Evolutionary conservation across 441 rosid genomes (phyloP).

Genomic region (Hypseocharis bilobata): DNA sequence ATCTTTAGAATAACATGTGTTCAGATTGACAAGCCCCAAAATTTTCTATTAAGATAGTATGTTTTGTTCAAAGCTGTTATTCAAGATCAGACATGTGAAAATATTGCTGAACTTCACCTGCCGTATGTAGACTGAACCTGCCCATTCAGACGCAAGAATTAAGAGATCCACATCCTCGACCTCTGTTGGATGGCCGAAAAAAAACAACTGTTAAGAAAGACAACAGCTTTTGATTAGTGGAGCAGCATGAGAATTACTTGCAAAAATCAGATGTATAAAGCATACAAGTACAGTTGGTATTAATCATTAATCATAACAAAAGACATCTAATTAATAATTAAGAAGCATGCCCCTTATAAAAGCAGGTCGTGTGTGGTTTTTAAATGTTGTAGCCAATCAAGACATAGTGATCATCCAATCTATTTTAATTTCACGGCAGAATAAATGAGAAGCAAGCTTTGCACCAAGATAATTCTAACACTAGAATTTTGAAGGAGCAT

Average conservation of each 20-base stretch:
- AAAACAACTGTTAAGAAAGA: conserved; percentile 40
- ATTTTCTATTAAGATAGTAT: background rate
- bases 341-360: no score
- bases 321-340: no score
- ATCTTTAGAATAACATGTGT: background rate
- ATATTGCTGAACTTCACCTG: conserved; percentile 40
- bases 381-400: no score
- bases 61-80: background rate
- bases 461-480: background rate
- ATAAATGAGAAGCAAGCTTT: background rate
- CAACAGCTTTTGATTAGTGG: conserved; percentile 9
- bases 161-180: conserved; percentile 48
- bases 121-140: conserved; percentile 51
- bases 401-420: no score
- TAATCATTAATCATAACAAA: background rate
- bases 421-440: no score
- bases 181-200: conserved; percentile 32
- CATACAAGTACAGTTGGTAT: background rate
- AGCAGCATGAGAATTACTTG: background rate
- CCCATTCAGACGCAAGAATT: conserved; percentile 69
- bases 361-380: no score
- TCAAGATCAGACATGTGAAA: background rate
- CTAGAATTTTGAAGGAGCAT: background rate
- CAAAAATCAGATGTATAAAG: background rate
- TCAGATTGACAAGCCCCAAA: background rate